Conservation (phyloP, 805 yeast species). For the Suhomyces canberraensis region DNA sequence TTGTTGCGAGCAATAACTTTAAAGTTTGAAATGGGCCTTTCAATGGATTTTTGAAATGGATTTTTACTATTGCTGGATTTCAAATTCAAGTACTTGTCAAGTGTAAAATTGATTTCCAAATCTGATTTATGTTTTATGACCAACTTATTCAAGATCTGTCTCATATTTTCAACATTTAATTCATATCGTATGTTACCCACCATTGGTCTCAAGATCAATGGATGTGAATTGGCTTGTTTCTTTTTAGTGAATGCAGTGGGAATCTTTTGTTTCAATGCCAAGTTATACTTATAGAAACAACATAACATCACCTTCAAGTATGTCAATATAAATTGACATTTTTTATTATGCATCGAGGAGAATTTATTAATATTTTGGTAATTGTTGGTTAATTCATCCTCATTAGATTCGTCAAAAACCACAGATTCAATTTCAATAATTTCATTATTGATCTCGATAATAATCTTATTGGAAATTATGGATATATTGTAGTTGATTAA, state of each 20-base stretch:
- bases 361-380: conserved; percentile 30
- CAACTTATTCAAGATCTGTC: conserved; percentile 26
- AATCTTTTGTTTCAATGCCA: conserved; percentile 39
- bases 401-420: conserved; percentile 39
- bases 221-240: conserved; percentile 42
- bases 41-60: conserved; percentile 40
- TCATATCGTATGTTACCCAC: conserved; percentile 60
- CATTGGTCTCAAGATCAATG: conserved; percentile 52
- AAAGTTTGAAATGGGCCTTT: conserved; percentile 34
- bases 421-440: conserved; percentile 70
- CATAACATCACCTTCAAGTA: conserved; percentile 61
- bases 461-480: conserved; percentile 60
- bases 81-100: conserved; percentile 27
- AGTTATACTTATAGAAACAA: conserved; percentile 50
- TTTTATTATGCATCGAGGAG: conserved; percentile 29
- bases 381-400: conserved; percentile 31
- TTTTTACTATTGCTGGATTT: conserved; percentile 14
- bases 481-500: conserved; percentile 68
- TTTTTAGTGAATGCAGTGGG: conserved; percentile 47
- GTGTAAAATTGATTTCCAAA: conserved; percentile 7
- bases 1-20: conserved; percentile 20
- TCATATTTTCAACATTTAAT: conserved; percentile 28
- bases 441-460: conserved; percentile 62
- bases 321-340: conserved; percentile 53
- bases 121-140: conserved; percentile 11